These are phyloP conservation scores for Mortierella sp. DNA, from an alignment of 371 early-diverging fungal genomes.

Conservation along the genomic window DNA sequence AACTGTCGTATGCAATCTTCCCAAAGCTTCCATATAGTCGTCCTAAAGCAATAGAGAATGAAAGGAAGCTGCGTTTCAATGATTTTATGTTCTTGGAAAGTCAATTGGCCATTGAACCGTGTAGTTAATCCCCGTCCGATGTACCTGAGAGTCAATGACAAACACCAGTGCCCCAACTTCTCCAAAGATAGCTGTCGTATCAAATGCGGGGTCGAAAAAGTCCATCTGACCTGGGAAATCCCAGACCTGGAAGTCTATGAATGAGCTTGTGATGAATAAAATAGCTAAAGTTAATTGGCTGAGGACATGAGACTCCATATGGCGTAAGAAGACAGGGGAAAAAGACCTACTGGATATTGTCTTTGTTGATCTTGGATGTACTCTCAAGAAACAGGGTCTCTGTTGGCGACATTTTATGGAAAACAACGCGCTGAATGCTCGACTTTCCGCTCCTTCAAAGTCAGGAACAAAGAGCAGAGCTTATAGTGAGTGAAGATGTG, in stretches of 20 bases:
- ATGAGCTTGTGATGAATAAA: slow-evolving; percentile 68
- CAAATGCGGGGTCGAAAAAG: slow-evolving; percentile 81
- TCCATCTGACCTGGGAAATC: slow-evolving; percentile 96
- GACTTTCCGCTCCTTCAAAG: slow-evolving; percentile 91
- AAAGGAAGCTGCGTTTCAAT: not conserved
- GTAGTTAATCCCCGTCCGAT: not conserved
- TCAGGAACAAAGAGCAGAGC: not conserved
- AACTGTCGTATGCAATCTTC: slow-evolving; percentile 80
- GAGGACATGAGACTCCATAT: not conserved
- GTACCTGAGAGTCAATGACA: slow-evolving; percentile 94
- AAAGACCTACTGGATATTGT: slow-evolving; percentile 74
- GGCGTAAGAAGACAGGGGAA: not conserved
- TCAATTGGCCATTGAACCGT: not conserved
- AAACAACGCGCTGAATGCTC: slow-evolving; percentile 92
- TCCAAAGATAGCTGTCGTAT: slow-evolving; percentile 81
- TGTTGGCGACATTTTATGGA: slow-evolving; percentile 92
- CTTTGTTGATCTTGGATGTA: slow-evolving; percentile 85
- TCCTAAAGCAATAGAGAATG: slow-evolving; percentile 64
- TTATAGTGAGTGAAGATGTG: not conserved
- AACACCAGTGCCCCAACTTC: slow-evolving; percentile 87
- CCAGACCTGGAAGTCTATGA: slow-evolving; percentile 92
- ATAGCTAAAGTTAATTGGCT: slow-evolving; percentile 62
- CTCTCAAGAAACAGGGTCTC: slow-evolving; percentile 93
- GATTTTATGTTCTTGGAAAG: not conserved
- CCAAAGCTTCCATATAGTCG: slow-evolving; percentile 87